Percentiles rank a stretch among this genome's conserved stretches.
Evolutionary conservation across 495 filamentous ascomycete genomes (phyloP).

Genomic region (Penicillium cinerascens): DNA sequence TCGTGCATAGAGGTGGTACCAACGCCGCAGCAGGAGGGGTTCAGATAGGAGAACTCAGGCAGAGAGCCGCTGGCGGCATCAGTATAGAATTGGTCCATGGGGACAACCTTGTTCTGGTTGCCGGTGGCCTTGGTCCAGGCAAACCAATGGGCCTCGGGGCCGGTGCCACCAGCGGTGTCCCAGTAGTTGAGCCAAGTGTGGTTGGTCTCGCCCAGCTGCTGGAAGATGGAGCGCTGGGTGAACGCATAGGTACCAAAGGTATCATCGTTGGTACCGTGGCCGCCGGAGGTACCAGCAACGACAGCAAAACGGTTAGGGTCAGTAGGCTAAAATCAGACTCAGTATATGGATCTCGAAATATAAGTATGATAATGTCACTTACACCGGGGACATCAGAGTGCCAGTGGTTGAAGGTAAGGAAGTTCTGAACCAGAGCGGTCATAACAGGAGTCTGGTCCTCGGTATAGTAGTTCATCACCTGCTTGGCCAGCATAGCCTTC

Average conservation of each 20-base stretch:
- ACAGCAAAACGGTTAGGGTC: slow-evolving; percentile 47
- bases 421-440: slow-evolving; percentile 43
- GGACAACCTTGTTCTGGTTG: slow-evolving; percentile 29
- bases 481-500: slow-evolving; percentile 17
- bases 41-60: slow-evolving; percentile 46
- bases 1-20: slow-evolving; percentile 49
- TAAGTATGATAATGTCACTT: slow-evolving; percentile 12
- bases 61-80: slow-evolving; percentile 37
- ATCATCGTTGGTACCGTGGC: slow-evolving; percentile 47
- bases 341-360: no score
- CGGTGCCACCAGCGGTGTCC: slow-evolving; percentile 16
- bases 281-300: slow-evolving; percentile 43
- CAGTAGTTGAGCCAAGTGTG: slow-evolving; percentile 51
- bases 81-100: slow-evolving; percentile 34
- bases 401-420: slow-evolving; percentile 49
- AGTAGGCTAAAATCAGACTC: slow-evolving; percentile 29
- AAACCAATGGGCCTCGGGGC: slow-evolving; percentile 35
- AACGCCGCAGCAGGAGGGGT: slow-evolving; percentile 49
- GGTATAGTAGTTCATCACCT: slow-evolving; percentile 51
- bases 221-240: slow-evolving; percentile 45
- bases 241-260: slow-evolving; percentile 36
- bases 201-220: slow-evolving; percentile 39
- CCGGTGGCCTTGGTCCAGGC: slow-evolving; percentile 37
- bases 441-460: slow-evolving; percentile 46
- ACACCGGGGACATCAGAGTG: slow-evolving; percentile 46